Conservation (phyloP, 345 rosid genomes). For the Populus simonii region DNA sequence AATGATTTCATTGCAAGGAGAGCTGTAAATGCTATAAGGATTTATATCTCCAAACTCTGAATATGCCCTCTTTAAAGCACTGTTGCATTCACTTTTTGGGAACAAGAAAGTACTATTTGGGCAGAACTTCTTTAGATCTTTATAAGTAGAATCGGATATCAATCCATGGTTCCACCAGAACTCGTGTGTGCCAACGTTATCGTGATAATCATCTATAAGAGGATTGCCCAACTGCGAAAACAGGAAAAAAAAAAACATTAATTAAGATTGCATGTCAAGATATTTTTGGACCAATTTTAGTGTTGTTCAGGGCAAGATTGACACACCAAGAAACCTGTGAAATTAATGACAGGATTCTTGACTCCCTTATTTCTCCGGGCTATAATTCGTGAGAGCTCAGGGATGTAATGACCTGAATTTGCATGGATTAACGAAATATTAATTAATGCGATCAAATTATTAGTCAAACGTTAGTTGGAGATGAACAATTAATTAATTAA, state of each 20-base stretch:
- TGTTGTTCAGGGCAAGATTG: background rate
- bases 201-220: conserved; percentile 48
- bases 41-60: conserved; percentile 46
- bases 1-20: conserved; percentile 37
- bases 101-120: conserved; percentile 46
- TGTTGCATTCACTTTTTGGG: conserved; percentile 45
- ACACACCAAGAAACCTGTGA: conserved; percentile 74
- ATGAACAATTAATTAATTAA: conserved; percentile 6
- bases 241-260: background rate
- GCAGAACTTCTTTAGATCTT: conserved; percentile 37
- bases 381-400: conserved; percentile 62
- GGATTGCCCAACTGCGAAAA: conserved; percentile 59
- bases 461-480: background rate
- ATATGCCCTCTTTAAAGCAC: conserved; percentile 43
- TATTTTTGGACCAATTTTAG: background rate
- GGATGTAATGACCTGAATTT: conserved; percentile 74
- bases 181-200: conserved; percentile 45
- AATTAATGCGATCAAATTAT: background rate
- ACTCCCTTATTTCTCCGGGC: conserved; percentile 43
- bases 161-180: conserved; percentile 74
- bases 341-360: conserved; percentile 53
- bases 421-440: background rate
- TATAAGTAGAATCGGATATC: conserved; percentile 49
- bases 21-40: conserved; percentile 53
- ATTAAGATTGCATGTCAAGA: background rate